Conservation (phyloP, 2,329 filamentous ascomycete species). For the Talaromyces sp. region DNA sequence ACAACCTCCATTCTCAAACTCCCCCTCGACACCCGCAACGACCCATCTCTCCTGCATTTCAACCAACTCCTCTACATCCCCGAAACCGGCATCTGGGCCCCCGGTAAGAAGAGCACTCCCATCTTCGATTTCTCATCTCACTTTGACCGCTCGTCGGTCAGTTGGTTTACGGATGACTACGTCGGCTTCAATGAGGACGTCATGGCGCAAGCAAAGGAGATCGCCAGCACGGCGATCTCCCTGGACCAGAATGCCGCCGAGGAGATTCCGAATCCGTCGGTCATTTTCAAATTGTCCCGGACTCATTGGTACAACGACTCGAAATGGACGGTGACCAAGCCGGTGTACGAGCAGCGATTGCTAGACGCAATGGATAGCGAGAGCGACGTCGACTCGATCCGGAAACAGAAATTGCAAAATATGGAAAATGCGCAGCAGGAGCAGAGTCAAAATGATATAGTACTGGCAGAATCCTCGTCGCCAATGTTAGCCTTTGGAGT, state of each 20-base stretch:
- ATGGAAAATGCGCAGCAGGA: background rate
- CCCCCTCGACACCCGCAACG: slow-evolving; percentile 15
- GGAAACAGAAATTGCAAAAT: background rate
- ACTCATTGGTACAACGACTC: slow-evolving; percentile 18
- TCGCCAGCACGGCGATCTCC: background rate
- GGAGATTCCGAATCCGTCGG: background rate
- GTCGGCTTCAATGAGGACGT: slow-evolving; percentile 14
- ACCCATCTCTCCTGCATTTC: slow-evolving; percentile 9
- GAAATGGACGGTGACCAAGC: slow-evolving; percentile 13
- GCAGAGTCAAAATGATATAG: background rate
- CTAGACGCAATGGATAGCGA: background rate
- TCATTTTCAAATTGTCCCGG: slow-evolving; percentile 17
- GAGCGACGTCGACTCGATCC: slow-evolving; percentile 6
- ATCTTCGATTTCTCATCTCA: slow-evolving; percentile 14
- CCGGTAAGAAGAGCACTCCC: slow-evolving; percentile 16
- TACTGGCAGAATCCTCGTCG: slow-evolving; percentile 14
- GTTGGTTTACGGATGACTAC: slow-evolving; percentile 17
- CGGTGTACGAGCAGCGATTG: background rate
- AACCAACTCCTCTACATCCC: slow-evolving; percentile 18
- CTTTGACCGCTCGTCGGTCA: slow-evolving; percentile 11
- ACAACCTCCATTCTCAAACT: slow-evolving; percentile 11
- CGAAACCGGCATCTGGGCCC: slow-evolving; percentile 16
- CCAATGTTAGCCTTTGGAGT: slow-evolving; percentile 14
- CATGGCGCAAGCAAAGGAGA: slow-evolving; percentile 9
- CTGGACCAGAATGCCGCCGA: slow-evolving; percentile 5